phyloP scores from a whole-genome alignment of 305 asterid genomes.

The Solanum hybrid region DNA sequence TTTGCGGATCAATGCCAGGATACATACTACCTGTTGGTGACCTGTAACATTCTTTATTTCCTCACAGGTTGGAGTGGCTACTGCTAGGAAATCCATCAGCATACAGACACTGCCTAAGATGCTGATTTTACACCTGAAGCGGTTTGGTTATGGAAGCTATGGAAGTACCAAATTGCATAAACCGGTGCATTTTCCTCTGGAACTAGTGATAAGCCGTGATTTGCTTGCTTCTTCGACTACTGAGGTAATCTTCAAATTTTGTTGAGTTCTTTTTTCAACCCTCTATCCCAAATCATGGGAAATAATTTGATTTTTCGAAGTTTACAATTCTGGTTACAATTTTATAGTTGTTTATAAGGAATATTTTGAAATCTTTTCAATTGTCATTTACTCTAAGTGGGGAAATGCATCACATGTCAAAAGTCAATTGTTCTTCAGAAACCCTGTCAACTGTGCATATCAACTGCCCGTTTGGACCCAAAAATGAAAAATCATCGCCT shows the following conservation, averaged over 20 bases:
- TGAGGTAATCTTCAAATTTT: constrained; percentile 47
- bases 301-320: background rate
- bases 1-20: background rate
- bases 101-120: constrained; percentile 70
- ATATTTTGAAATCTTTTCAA: background rate
- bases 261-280: background rate
- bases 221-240: constrained; percentile 50
- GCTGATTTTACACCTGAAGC: constrained; percentile 80
- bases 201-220: constrained; percentile 63
- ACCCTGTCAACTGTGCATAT: background rate
- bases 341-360: background rate
- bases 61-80: constrained; percentile 58
- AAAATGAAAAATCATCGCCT: background rate
- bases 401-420: background rate
- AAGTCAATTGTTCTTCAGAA: background rate
- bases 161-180: constrained; percentile 88
- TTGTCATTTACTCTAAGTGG: background rate
- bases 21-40: background rate
- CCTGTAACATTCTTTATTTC: background rate
- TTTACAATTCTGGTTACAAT: background rate
- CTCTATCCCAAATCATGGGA: background rate
- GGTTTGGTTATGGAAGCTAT: constrained; percentile 56
- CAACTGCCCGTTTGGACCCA: background rate
- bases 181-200: constrained; percentile 66
- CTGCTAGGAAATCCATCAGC: constrained; percentile 65